phyloP scores from a whole-genome alignment of 2,329 filamentous ascomycete genomes.

The Pseudocercospora vitis region DNA sequence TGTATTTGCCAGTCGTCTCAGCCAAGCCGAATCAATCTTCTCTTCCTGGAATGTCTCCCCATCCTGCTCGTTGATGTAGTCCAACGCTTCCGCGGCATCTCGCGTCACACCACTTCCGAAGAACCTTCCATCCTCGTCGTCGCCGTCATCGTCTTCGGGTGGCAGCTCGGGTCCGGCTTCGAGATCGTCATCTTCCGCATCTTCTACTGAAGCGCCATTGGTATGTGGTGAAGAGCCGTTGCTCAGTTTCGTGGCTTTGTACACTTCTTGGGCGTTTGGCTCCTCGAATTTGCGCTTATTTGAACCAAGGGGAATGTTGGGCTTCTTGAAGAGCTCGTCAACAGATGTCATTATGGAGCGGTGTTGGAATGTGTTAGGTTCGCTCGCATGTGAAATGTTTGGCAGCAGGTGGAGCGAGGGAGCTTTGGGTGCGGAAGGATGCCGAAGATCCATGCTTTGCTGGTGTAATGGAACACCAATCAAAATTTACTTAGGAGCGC shows the following conservation, averaged over 20 bases:
- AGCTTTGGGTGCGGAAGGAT: too few relatives aligned
- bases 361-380: background rate
- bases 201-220: slow-evolving; percentile 52
- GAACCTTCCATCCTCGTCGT: slow-evolving; percentile 92
- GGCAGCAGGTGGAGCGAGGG: too few relatives aligned
- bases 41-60: slow-evolving; percentile 58
- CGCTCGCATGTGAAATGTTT: background rate
- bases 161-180: slow-evolving; percentile 41
- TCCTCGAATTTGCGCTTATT: slow-evolving; percentile 61
- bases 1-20: slow-evolving; percentile 74
- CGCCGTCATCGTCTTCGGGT: slow-evolving; percentile 55
- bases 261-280: slow-evolving; percentile 56
- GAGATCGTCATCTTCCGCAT: slow-evolving; percentile 55
- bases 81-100: slow-evolving; percentile 77
- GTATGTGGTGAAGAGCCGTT: slow-evolving; percentile 44
- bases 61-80: slow-evolving; percentile 77
- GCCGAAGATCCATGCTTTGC: too few relatives aligned
- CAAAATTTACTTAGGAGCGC: too few relatives aligned
- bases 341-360: slow-evolving; percentile 55
- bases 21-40: slow-evolving; percentile 79
- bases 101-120: slow-evolving; percentile 88
- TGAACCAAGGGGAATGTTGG: slow-evolving; percentile 43
- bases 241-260: slow-evolving; percentile 60
- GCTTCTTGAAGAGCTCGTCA: slow-evolving; percentile 64
- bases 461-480: too few relatives aligned